phyloP scores from a whole-genome alignment of 1,139 yeast species.

The Candida pseudoviswanathii region DNA sequence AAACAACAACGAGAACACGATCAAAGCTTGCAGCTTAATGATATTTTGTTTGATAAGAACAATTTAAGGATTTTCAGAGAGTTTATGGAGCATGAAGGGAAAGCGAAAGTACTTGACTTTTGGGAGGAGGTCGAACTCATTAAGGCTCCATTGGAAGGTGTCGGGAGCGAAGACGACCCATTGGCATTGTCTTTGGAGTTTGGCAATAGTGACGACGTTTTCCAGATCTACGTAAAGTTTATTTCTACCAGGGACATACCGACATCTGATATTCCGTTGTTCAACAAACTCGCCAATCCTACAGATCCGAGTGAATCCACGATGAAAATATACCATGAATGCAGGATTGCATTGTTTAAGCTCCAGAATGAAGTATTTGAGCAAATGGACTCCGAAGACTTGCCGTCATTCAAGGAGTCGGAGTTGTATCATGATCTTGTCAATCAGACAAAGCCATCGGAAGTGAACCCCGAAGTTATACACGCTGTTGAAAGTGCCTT shows the following conservation, averaged over 20 bases:
- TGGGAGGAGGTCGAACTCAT: slow-evolving; percentile 71
- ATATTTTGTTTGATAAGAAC: slow-evolving; percentile 5
- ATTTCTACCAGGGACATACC: slow-evolving; percentile 27
- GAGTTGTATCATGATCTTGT: slow-evolving; percentile 9
- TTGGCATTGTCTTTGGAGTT: slow-evolving; percentile 38
- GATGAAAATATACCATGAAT: slow-evolving; percentile 37
- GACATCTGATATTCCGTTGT: slow-evolving; percentile 23
- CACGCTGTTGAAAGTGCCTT: slow-evolving; percentile 74
- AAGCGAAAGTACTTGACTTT: slow-evolving; percentile 52
- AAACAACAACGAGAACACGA: slow-evolving; percentile 2
- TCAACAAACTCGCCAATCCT: slow-evolving; percentile 16
- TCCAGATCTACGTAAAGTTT: slow-evolving; percentile 46
- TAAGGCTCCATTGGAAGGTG: slow-evolving; percentile 72
- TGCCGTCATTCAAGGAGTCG: slow-evolving; percentile 56
- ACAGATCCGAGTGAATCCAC: slow-evolving; percentile 3
- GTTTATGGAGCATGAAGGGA: slow-evolving; percentile 53
- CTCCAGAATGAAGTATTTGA: slow-evolving; percentile 56
- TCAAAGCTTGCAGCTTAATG: slow-evolving; percentile 7
- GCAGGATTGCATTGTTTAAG: slow-evolving; percentile 57
- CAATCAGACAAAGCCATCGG: slow-evolving; percentile 13
- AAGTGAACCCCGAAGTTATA: slow-evolving; percentile 47
- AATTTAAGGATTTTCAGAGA: slow-evolving; percentile 50
- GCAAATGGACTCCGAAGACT: slow-evolving; percentile 51
- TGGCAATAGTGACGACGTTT: slow-evolving; percentile 49
- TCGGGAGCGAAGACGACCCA: slow-evolving; percentile 24